Conservation (phyloP, 83 land plant species). For the Larix sibirica region DNA sequence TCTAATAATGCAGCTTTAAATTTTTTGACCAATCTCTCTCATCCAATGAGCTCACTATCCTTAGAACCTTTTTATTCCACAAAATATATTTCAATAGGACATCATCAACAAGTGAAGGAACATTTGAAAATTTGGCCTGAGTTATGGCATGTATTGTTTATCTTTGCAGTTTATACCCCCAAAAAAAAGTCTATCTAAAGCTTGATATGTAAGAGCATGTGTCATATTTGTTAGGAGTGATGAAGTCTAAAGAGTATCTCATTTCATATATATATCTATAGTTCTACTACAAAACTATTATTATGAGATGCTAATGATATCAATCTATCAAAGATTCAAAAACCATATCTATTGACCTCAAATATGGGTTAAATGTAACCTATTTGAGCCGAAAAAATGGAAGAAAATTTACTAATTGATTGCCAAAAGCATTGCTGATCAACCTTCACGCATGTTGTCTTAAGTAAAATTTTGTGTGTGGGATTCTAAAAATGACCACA, state of each 20-base stretch:
- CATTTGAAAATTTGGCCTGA: conserved; percentile 18
- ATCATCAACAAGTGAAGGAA: conserved; percentile 22
- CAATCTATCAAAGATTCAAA: neutral
- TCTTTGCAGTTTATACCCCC: neutral
- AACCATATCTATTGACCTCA: neutral
- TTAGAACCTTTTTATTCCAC: too few species aligned
- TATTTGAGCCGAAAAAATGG: neutral
- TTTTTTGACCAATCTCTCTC: too few species aligned
- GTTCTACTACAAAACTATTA: neutral
- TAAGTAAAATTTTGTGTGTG: neutral
- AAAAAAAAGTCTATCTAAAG: neutral
- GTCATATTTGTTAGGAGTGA: neutral
- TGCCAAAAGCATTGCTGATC: neutral
- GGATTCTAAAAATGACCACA: too few species aligned
- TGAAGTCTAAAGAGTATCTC: neutral
- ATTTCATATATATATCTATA: neutral
- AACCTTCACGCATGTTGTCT: neutral
- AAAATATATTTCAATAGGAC: conserved; percentile 15
- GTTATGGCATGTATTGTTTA: conserved; percentile 26
- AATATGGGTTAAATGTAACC: neutral
- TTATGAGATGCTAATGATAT: too few species aligned
- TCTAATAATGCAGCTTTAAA: too few species aligned
- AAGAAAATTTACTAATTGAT: neutral
- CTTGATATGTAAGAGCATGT: neutral
- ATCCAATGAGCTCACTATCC: too few species aligned